Evolutionary conservation across 2,329 filamentous ascomycete genomes (phyloP).

Genomic region (Ascomycota sp.): DNA sequence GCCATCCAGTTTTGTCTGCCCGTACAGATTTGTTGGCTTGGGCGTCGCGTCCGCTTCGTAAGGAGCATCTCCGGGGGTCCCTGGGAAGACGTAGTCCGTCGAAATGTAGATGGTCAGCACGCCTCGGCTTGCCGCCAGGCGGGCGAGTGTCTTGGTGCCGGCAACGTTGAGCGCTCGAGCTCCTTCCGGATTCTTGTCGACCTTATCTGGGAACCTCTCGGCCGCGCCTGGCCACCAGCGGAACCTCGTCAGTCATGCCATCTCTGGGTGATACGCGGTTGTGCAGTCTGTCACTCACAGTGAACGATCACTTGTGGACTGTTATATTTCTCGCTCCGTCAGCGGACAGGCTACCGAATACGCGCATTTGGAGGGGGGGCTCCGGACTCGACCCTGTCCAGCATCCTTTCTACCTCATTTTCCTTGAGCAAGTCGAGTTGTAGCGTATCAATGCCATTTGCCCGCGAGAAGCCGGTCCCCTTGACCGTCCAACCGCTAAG

Average conservation of each 20-base stretch:
- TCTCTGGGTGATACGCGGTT: too few species aligned
- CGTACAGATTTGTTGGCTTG: slow-evolving; percentile 57
- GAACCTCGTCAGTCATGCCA: too few species aligned
- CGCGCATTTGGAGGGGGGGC: slow-evolving; percentile 1
- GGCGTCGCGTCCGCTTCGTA: slow-evolving; percentile 47
- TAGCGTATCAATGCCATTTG: slow-evolving; percentile 46
- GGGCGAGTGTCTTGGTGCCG: slow-evolving; percentile 46
- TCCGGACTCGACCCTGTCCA: slow-evolving; percentile 37
- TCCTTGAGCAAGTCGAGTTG: slow-evolving; percentile 31
- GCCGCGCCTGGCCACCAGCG: slow-evolving; percentile 55
- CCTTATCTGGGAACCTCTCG: slow-evolving; percentile 73
- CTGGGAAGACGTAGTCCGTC: slow-evolving; percentile 65
- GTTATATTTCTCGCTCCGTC: slow-evolving; percentile 1
- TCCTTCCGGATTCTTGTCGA: slow-evolving; percentile 57
- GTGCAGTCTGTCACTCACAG: slow-evolving; percentile 34
- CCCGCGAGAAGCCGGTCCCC: slow-evolving; percentile 55
- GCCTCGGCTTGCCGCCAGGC: slow-evolving; percentile 38
- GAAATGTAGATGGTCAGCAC: slow-evolving; percentile 59
- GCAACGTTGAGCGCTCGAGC: slow-evolving; percentile 56
- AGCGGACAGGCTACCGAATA: background rate
- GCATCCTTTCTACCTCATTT: slow-evolving; percentile 23
- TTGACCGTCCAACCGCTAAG: slow-evolving; percentile 41
- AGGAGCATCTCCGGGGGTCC: slow-evolving; percentile 58
- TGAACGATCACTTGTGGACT: slow-evolving; percentile 66
- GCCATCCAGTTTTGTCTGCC: slow-evolving; percentile 39